Base-by-base conservation (phyloP, 2,329 filamentous ascomycete species). In the Trichoderma endophyticum region DNA sequence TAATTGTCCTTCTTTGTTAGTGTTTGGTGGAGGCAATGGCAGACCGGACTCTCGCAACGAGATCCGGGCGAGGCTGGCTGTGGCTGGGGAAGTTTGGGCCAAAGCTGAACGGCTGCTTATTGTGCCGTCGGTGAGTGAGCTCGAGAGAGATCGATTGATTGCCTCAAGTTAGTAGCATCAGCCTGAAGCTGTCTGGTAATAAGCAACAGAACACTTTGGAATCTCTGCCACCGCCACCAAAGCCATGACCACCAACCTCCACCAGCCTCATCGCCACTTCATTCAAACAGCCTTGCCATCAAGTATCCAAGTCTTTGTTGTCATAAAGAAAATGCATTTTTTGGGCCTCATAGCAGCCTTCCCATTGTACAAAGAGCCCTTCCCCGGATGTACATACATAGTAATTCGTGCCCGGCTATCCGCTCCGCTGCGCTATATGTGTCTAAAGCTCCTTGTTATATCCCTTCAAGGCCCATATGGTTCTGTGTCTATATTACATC, bases 401-500 rank as follows among this genome's bases (percentile, higher is more conserved):
- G 48, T 32, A 56, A 21, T 63, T 56, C 60, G 30, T 32, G 39
- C 54, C 66, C 62, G 28, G 43, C 51, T 39, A 39, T 67, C 26
- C 64, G 54, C 54, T 34, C 26, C 51, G 54, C 56, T 54, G 24
- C 54, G 64, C 56, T 67, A 59, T 59, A 67, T 59, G 64, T 36
- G 24, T 67, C 64, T 67, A 57, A 71, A 65, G 61, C 61, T 54
- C 60, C 59, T 73, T 63, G 68, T 68, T 68, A 73, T 71, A 72
- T 62, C 59, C 59, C 32, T 24, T 39, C 36, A 69, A 66, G 61
- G 56, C 48, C 61, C 61, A 63, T 62, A 63, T 70, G 69, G 69
- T 65, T 59, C 70, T 71, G 68, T 71, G 60, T 71, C 68, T 71
- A 71, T 71, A 56, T 64, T 71, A 72, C 71, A 72, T 72, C 64